Evolutionary conservation across 345 rosid genomes (phyloP), one percentile per base, ranked within the genome.

Genomic region (Populus ilicifolia): DNA sequence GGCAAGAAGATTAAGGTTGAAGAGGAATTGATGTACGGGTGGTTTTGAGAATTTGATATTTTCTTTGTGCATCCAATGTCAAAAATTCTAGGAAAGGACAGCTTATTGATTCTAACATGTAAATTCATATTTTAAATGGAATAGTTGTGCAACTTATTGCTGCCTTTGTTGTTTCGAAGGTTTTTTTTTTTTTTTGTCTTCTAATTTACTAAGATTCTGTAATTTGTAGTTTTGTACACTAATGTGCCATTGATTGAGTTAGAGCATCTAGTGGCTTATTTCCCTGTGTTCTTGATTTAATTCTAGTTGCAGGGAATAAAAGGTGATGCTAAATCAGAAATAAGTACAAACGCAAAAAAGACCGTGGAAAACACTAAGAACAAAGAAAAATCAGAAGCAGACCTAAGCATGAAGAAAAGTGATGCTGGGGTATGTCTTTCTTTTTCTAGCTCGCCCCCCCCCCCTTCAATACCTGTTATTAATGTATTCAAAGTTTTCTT

Each of bases 311-410:
- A 83, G 89, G 77, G 75, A 18, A 44, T 79, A 38, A 90, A 84
- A 75, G 79, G 46, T 69, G 78, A 74, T 17, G 71, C 72, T 29
- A 90, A 86, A 83, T 78, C 59, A 64, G 94, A 90, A 68, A 86
- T 76, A 65, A 90, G 84, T 71, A 46, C 87, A 59, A 88, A 77
- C 81, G 75, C 84, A 33, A 92, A 87, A 78, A 88, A 79, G 75
- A 75, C 69, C 43, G 74, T 52, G 18, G 89, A 87, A 74, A 71
- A 56, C 82, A 70, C 78, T 74, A 88, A 86, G 83, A 80, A 68
- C 80, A 80, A 79, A 14, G 89, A 81, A 62, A 89, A 89, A 82
- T 61, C 87, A 30, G 87, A 86, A 77, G 83, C 79, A 8, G 86
- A 82, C 41, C 61, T 78, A 2, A 80, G 63, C 77, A 50, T 64